These are phyloP conservation scores for Hypoxylon cercidicola DNA, from an alignment of 495 filamentous ascomycete species.

Conservation along the genomic window DNA sequence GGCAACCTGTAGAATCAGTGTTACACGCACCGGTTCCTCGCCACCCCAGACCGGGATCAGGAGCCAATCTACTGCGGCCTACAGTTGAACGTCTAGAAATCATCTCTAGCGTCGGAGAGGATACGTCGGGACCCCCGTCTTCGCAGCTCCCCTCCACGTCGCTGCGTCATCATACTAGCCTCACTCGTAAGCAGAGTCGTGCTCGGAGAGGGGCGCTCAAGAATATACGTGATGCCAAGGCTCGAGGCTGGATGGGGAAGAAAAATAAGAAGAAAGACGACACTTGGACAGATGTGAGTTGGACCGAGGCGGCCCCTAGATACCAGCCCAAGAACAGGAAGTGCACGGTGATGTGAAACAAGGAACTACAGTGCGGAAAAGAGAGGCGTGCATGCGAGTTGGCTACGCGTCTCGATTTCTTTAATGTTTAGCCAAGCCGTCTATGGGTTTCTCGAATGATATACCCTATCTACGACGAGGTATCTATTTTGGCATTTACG, in stretches of 20 bases:
- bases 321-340: slow-evolving; percentile 53
- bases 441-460: too few relatives aligned
- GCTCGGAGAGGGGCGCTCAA: slow-evolving; percentile 63
- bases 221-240: slow-evolving; percentile 66
- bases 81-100: slow-evolving; percentile 59
- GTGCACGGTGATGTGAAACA: slow-evolving; percentile 64
- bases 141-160: slow-evolving; percentile 45
- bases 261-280: slow-evolving; percentile 51
- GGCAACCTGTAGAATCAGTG: slow-evolving; percentile 45
- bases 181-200: slow-evolving; percentile 59
- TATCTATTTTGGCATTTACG: too few relatives aligned
- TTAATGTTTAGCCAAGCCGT: too few relatives aligned
- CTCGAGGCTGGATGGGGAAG: slow-evolving; percentile 61
- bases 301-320: slow-evolving; percentile 25
- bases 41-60: slow-evolving; percentile 53
- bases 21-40: slow-evolving; percentile 56
- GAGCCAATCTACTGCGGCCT: slow-evolving; percentile 55
- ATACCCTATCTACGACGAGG: too few relatives aligned
- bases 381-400: too few relatives aligned
- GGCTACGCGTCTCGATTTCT: too few relatives aligned
- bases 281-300: slow-evolving; percentile 63
- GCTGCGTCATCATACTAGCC: slow-evolving; percentile 46
- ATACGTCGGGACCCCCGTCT: slow-evolving; percentile 34
- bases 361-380: background rate
- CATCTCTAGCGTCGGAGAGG: slow-evolving; percentile 53